phyloP scores from a whole-genome alignment of 169 alveolate species.

The Babesia microti region DNA sequence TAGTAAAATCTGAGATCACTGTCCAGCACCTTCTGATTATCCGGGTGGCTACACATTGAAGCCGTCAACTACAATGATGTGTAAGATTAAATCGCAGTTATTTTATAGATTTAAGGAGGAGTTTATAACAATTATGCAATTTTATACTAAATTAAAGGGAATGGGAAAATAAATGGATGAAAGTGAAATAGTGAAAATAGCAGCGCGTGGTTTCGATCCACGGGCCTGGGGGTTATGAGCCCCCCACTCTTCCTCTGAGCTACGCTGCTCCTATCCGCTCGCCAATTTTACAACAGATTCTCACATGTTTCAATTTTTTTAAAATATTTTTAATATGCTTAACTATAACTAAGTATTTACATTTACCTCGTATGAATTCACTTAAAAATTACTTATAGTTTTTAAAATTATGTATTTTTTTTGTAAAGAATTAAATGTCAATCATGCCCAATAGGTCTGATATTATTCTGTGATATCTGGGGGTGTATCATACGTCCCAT shows the following conservation, averaged over 20 bases:
- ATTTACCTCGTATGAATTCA: background rate
- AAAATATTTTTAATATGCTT: background rate
- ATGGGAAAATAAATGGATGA: background rate
- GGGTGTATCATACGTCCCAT: too few species aligned
- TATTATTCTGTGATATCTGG: too few species aligned
- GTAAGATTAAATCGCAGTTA: background rate
- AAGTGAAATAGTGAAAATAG: conserved; percentile 31
- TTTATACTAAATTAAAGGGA: background rate
- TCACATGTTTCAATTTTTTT: too few species aligned
- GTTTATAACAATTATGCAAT: background rate
- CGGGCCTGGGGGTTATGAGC: conserved; percentile 91
- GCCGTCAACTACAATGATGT: too few species aligned
- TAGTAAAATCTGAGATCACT: conserved; percentile 38
- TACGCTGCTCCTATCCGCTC: conserved; percentile 66
- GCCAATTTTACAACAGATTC: too few species aligned
- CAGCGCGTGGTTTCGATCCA: conserved; percentile 89
- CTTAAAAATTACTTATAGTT: background rate
- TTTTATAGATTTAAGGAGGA: background rate
- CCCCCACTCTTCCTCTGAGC: conserved; percentile 91
- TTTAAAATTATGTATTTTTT: background rate
- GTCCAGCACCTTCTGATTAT: conserved; percentile 39
- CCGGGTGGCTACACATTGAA: conserved; percentile 14
- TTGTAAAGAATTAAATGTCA: background rate
- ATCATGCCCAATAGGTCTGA: conserved; percentile 1
- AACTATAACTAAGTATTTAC: background rate